Evolutionary conservation across 2,329 filamentous ascomycete genomes (phyloP), one percentile per base, ranked within the genome.

Genomic region (Diaporthe batatas): DNA sequence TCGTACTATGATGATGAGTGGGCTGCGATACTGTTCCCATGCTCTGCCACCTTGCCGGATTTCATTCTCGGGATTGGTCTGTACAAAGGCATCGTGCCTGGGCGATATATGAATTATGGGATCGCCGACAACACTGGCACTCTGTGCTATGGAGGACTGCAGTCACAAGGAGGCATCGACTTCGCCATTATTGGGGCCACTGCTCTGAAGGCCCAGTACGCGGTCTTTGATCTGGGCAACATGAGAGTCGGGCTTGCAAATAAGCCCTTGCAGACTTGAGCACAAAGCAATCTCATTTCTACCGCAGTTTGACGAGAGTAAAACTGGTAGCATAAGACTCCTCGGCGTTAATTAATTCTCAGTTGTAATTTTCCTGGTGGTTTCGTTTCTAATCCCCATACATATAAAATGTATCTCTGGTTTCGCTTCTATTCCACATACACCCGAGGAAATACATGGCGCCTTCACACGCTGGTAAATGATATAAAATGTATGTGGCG

Each of bases 181-280:
- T 79, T 80, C 68, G 75, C 74, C 57, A 78, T 81, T 21, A 77
- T 79, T 49, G 80, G 80, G 23, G 78, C 79, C 51, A 74, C 80
- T 29, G 76, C 77, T 6, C 75, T 81, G 59, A 81, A 81, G 73
- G 75, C 77, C n/a, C 78, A 79, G 73, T 78, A 79, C 71, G 79
- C 80, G 34, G 79, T 80, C n/a, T 80, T 81, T 71, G 77, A 80
- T 53, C 78, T 79, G 11, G 78, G 81, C 32, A 83, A 81, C 11
- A 81, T 79, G 36, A 79, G 79, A 73, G 76, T 86, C 34, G 85
- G 85, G n/a, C 85, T 86, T 73, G 85, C 85, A 67, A 62, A 76
- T 2, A 81, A 81, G 74, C 58, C 53, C 8, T 39, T 71, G 44
- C 6, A 14, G n/a, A 44, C 44, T 32, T 70, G 44, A 62, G 23